Evolutionary conservation across 176 grass and related monocot species (phyloP).

Genomic region (Tillandsia leiboldiana): DNA sequence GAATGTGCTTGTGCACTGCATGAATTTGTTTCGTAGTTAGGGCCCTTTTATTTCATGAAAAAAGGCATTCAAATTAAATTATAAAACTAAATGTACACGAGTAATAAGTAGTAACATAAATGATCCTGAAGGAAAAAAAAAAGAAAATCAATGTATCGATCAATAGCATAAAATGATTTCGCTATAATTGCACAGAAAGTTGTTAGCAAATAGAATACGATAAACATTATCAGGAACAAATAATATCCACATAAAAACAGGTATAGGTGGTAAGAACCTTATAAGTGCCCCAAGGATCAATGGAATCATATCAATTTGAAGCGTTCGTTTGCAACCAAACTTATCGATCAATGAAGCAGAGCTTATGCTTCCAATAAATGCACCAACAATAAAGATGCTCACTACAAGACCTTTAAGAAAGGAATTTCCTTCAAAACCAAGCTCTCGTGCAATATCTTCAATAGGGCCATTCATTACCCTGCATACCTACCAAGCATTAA

Average conservation of each 20-base stretch:
- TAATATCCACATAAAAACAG: not conserved
- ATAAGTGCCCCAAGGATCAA: conserved; percentile 82
- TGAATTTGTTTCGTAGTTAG: conserved; percentile 1
- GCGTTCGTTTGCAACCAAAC: conserved; percentile 80
- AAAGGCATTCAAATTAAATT: too few relatives aligned
- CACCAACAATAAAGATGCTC: conserved; percentile 94
- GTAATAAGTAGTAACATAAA: too few relatives aligned
- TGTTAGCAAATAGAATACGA: too few relatives aligned
- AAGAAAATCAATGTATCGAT: too few relatives aligned
- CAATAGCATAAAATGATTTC: too few relatives aligned
- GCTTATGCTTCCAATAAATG: conserved; percentile 78
- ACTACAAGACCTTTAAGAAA: conserved; percentile 94
- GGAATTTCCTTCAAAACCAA: conserved; percentile 89
- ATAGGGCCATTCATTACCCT: conserved; percentile 99
- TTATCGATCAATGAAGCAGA: conserved; percentile 73
- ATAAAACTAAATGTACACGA: too few relatives aligned
- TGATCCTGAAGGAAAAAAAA: too few relatives aligned
- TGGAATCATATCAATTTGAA: conserved; percentile 78
- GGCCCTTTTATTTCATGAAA: conserved; percentile 12
- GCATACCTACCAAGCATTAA: conserved; percentile 28
- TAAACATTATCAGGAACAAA: too few relatives aligned
- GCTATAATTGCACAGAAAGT: too few relatives aligned
- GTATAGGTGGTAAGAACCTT: conserved; percentile 39
- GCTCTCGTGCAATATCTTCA: conserved; percentile 75
- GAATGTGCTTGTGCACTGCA: conserved; percentile 75